Conservation (phyloP, 768 basidiomycete species). For the Rhizopogon rudus region DNA sequence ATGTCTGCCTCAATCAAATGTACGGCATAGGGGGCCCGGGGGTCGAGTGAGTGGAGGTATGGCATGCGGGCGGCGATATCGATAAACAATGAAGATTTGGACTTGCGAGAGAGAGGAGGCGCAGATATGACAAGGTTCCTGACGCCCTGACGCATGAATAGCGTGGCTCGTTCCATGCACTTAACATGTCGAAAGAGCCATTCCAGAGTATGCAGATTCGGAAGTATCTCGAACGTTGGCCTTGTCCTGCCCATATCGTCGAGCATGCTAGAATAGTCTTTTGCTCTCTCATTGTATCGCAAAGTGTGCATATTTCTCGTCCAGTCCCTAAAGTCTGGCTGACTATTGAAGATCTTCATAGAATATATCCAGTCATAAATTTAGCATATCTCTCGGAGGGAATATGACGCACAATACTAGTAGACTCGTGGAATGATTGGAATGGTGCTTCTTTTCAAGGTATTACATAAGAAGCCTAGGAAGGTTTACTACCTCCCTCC, state of each 20-base stretch:
- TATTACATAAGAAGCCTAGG: conserved; percentile 38
- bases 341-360: conserved; percentile 35
- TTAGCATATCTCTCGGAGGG: not conserved
- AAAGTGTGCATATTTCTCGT: conserved; percentile 37
- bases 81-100: conserved; percentile 21
- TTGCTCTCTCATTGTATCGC: not conserved
- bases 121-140: conserved; percentile 26
- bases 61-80: conserved; percentile 49
- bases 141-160: conserved; percentile 39
- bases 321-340: conserved; percentile 46
- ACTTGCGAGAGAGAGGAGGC: not conserved
- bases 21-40: conserved; percentile 39
- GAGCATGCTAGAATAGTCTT: conserved; percentile 17
- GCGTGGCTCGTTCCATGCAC: too few relatives aligned
- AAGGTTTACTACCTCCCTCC: conserved; percentile 48
- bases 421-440: too few relatives aligned
- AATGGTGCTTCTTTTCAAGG: too few relatives aligned
- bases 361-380: not conserved
- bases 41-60: conserved; percentile 38
- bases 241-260: conserved; percentile 57
- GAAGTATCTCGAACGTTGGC: too few relatives aligned
- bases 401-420: conserved; percentile 24
- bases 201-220: too few relatives aligned
- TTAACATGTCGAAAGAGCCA: too few relatives aligned
- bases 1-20: conserved; percentile 36